Evolutionary conservation across 2,329 filamentous ascomycete genomes (phyloP), one percentile per base, ranked within the genome.

Genomic region (Cladosporium sp.): DNA sequence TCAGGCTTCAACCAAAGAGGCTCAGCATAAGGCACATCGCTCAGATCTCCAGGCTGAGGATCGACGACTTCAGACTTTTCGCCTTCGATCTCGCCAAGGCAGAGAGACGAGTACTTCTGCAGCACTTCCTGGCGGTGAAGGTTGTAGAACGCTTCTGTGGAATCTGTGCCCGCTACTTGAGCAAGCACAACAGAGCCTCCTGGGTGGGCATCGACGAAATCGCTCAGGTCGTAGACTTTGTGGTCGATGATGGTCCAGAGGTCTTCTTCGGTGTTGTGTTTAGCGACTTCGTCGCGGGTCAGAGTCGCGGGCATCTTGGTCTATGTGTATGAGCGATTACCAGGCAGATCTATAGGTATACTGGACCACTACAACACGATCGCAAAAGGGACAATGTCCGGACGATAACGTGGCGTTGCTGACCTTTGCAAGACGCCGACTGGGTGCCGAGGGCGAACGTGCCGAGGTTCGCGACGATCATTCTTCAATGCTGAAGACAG

Each of bases 61-160:
- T 85, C 83, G 61, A 91, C 80, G 65, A 94, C 83, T 69, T 91
- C 83, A 19, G 90, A 81, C 68, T 81, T 86, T 77, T 96, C 90
- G 73, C 84, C 88, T 64, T 84, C 77, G 69, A 96, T 73, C 13
- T 84, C 89, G 68, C 91, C 91, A 65, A 96, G 82, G 73, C 83
- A 87, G 17, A 96, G 81, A 66, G 83, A 79, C 47, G 80, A 76
- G 78, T 95, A 95, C 72, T 91, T 91, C 60, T 85, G 78, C 10
- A 96, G 81, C n/a, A 95, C 89, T 74, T 96, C 91, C 65, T 96
- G 90, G 24, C 91, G 81, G 76, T 96, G 91, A 54, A 96, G 85
- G 78, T 95, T 95, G 83, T 95, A 96, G 75, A 95, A 96, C 57
- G 87, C 88, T 35, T 81, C 77, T 1, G 91, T 96, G 51, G 90